These are phyloP conservation scores for Byssothecium circinans DNA, from an alignment of 2,329 filamentous ascomycete species.

Conservation along the genomic window DNA sequence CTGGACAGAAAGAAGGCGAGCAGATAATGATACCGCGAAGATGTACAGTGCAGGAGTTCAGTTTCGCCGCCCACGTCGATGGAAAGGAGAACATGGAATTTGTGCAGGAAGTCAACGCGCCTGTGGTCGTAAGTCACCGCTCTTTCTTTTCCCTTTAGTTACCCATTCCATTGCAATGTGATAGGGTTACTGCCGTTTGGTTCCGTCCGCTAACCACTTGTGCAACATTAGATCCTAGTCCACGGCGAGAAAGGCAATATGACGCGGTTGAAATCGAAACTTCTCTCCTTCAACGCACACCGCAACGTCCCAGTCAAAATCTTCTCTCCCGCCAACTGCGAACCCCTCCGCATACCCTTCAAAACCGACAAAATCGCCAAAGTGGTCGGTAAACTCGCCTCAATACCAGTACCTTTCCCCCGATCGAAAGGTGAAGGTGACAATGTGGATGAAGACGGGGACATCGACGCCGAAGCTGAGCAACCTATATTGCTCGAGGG, in stretches of 20 bases:
- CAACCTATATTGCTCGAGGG: constrained; percentile 71
- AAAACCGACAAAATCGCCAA: constrained; percentile 93
- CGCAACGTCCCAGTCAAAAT: constrained; percentile 85
- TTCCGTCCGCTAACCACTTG: not conserved
- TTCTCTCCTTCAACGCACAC: constrained; percentile 85
- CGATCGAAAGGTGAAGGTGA: constrained; percentile 37
- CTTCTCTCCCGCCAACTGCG: constrained; percentile 90
- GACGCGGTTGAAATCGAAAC: constrained; percentile 93
- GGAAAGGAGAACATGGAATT: constrained; percentile 95
- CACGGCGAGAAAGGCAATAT: constrained; percentile 98
- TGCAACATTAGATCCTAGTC: constrained; percentile 73
- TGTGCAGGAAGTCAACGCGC: constrained; percentile 89
- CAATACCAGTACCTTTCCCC: constrained; percentile 67
- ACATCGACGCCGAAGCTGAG: constrained; percentile 22
- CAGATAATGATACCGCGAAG: constrained; percentile 88
- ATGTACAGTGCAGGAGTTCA: constrained; percentile 92
- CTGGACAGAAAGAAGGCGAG: constrained; percentile 69
- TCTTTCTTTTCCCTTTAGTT: constrained; percentile 44
- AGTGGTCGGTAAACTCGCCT: constrained; percentile 90
- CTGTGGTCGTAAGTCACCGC: constrained; percentile 75
- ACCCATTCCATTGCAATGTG: not conserved
- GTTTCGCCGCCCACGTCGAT: constrained; percentile 95
- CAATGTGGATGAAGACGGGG: constrained; percentile 26
- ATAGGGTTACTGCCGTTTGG: not conserved
- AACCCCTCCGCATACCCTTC: constrained; percentile 93